These are phyloP conservation scores for Actinomucor elegans DNA, from an alignment of 371 early-diverging fungal genomes.

Conservation along the genomic window DNA sequence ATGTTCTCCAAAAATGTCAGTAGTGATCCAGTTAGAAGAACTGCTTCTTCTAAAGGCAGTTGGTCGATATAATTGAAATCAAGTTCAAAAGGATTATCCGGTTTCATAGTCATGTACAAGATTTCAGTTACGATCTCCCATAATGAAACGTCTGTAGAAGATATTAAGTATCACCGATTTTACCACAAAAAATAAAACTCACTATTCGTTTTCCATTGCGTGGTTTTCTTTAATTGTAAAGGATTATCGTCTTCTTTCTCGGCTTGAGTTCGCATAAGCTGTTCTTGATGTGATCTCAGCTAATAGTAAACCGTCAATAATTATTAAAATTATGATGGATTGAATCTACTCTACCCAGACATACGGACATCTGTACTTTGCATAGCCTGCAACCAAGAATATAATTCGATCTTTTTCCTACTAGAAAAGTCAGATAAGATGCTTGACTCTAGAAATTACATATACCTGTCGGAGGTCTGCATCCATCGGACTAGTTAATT, in stretches of 20 bases:
- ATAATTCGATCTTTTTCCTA: constrained; percentile 54
- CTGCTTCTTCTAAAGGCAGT: constrained; percentile 61
- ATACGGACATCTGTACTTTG: constrained; percentile 78
- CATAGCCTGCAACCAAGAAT: constrained; percentile 77
- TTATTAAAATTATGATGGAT: too few relatives aligned
- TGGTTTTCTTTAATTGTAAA: constrained; percentile 56
- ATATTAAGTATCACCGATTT: neutral
- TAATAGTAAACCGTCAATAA: too few relatives aligned
- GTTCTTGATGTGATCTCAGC: constrained; percentile 63
- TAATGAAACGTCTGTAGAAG: constrained; percentile 56
- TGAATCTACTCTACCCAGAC: constrained; percentile 84
- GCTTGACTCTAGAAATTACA: neutral
- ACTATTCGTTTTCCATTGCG: constrained; percentile 53
- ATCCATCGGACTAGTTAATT: constrained; percentile 51
- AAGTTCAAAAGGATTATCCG: constrained; percentile 73
- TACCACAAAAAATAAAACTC: constrained; percentile 3
- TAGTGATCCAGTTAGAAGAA: constrained; percentile 68
- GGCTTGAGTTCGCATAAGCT: constrained; percentile 42
- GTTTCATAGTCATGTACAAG: constrained; percentile 49
- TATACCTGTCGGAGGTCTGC: constrained; percentile 47
- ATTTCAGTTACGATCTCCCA: constrained; percentile 84
- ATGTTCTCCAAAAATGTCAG: constrained; percentile 66
- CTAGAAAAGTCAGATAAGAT: neutral
- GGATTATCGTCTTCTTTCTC: constrained; percentile 51
- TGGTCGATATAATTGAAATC: constrained; percentile 59